A percentile compares a stretch with the other conserved stretches of the same genome.
These are phyloP conservation scores for Verticillium longisporum DNA, from an alignment of 2,329 filamentous ascomycete species.

Conservation along the genomic window DNA sequence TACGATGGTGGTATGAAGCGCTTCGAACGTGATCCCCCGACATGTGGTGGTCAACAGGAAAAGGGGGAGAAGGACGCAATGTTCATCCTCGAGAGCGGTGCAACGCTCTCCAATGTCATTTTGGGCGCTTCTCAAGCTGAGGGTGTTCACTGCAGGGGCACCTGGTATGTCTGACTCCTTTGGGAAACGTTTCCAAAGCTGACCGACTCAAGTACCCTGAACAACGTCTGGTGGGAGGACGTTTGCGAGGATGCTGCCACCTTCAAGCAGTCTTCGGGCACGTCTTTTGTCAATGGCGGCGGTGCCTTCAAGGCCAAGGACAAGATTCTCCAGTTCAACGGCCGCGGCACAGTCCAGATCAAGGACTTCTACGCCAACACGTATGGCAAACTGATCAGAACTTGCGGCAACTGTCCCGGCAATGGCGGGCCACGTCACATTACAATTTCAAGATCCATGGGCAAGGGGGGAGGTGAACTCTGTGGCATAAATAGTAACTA, in stretches of 20 bases:
- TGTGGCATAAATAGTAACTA: slow-evolving; percentile 32
- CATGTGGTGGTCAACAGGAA: slow-evolving; percentile 32
- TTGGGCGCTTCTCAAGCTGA: slow-evolving; percentile 36
- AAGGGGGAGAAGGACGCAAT: slow-evolving; percentile 31
- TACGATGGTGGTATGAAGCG: slow-evolving; percentile 42
- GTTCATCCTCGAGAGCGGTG: slow-evolving; percentile 32
- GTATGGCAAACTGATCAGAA: slow-evolving; percentile 39
- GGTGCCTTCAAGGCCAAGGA: slow-evolving; percentile 33
- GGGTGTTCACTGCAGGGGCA: slow-evolving; percentile 36
- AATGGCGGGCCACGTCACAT: slow-evolving; percentile 34
- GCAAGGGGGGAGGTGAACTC: slow-evolving; percentile 27
- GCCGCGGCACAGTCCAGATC: slow-evolving; percentile 23
- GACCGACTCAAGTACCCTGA: slow-evolving; percentile 7
- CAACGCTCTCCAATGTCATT: slow-evolving; percentile 36
- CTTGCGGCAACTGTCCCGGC: slow-evolving; percentile 40
- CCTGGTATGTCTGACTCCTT: slow-evolving; percentile 31
- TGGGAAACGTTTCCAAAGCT: background rate
- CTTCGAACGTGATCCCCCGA: slow-evolving; percentile 31
- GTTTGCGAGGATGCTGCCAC: slow-evolving; percentile 28
- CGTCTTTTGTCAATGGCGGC: slow-evolving; percentile 32
- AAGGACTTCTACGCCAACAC: slow-evolving; percentile 32
- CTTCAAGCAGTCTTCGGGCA: slow-evolving; percentile 28
- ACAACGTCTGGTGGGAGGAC: slow-evolving; percentile 28
- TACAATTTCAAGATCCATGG: slow-evolving; percentile 32
- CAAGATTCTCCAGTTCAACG: slow-evolving; percentile 36